Evolutionary conservation across 805 yeast genomes (phyloP), one percentile per base, ranked within the genome.

Genomic region (Metschnikowia henanensis): DNA sequence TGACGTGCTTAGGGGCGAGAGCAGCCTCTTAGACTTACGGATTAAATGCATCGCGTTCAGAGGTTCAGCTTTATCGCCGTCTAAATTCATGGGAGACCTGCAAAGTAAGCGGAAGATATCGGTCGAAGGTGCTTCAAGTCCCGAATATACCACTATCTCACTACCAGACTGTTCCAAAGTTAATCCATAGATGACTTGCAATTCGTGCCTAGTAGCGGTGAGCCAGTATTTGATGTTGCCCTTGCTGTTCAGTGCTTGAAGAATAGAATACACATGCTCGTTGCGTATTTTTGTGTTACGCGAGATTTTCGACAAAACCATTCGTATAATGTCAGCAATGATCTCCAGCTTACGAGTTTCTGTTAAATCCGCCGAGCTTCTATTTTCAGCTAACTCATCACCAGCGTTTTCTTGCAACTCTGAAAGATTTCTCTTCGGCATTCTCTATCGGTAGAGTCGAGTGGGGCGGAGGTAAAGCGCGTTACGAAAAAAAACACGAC

Each of bases 171-270:
- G 30, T 30, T 35, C 26, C 18, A 68, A 45, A 22, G 52, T 46
- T 32, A 68, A 40, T 5, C 70, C 73, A 39, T 65, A 67, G 0
- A 57, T 49, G 1, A 49, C 41, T 30, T 55, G 53, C 29, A 68
- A 46, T 18, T 51, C 54, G 0, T 33, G 37, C 29, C 51, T 52
- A 2, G 55, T 53, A 5, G 43, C 45, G 17, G 39, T 39, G 6
- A 65, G 35, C 19, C 67, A 49, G 34, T 52, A 51, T 21, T 59
- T 60, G 22, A 50, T 30, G 35, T 53, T 56, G 4, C 56, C 57
- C 30, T 53, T 62, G 23, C 51, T 26, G 10, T 37, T 43, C 41
- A 41, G 46, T n/a, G 41, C 39, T 22, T 43, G 49, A 20, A 50
- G 37, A 23, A 52, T 42, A 4, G 39, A 29, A n/a, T 38, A 31